A percentile compares a stretch with the other conserved stretches of the same genome.
phyloP scores from a whole-genome alignment of 768 basidiomycete species.

The Agaricus blazei region DNA sequence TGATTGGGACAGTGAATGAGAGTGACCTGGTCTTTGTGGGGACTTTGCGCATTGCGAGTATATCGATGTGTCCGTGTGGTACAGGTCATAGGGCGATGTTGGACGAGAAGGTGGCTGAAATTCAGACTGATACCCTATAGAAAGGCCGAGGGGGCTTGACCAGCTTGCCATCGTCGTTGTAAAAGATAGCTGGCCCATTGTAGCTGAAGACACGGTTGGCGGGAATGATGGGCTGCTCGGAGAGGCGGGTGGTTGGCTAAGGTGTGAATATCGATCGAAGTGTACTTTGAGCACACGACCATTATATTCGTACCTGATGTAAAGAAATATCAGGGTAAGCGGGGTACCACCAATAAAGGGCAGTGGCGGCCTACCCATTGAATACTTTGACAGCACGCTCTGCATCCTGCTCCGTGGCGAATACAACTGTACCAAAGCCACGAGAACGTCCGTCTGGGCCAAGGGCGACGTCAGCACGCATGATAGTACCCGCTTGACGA shows the following conservation, averaged over 20 bases:
- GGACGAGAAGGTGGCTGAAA: constrained; percentile 7
- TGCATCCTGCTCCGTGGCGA: constrained; percentile 78
- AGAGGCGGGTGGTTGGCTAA: constrained; percentile 9
- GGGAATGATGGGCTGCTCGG: constrained; percentile 7
- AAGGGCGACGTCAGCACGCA: constrained; percentile 87
- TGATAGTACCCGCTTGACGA: constrained; percentile 82
- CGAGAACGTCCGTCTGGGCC: constrained; percentile 85
- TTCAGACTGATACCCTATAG: constrained; percentile 6
- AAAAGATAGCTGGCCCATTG: constrained; percentile 2
- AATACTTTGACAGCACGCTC: constrained; percentile 82
- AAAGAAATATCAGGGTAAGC: not conserved
- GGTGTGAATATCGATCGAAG: constrained; percentile 74
- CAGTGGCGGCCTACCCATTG: constrained; percentile 64
- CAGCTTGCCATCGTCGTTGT: constrained; percentile 10
- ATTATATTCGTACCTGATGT: constrained; percentile 75
- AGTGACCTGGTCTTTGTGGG: not conserved
- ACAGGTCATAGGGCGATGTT: constrained; percentile 21
- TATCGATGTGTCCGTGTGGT: constrained; percentile 5
- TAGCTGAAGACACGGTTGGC: constrained; percentile 5
- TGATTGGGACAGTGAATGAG: constrained; percentile 10
- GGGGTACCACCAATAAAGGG: not conserved
- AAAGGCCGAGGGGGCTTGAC: not conserved
- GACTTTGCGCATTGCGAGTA: constrained; percentile 1
- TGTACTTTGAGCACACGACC: constrained; percentile 87
- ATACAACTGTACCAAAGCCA: constrained; percentile 91